Percentiles rank a stretch among this genome's conserved stretches.
Evolutionary conservation across 1,284 basidiomycete species (phyloP).

Genomic region (Porodaedalea pini): DNA sequence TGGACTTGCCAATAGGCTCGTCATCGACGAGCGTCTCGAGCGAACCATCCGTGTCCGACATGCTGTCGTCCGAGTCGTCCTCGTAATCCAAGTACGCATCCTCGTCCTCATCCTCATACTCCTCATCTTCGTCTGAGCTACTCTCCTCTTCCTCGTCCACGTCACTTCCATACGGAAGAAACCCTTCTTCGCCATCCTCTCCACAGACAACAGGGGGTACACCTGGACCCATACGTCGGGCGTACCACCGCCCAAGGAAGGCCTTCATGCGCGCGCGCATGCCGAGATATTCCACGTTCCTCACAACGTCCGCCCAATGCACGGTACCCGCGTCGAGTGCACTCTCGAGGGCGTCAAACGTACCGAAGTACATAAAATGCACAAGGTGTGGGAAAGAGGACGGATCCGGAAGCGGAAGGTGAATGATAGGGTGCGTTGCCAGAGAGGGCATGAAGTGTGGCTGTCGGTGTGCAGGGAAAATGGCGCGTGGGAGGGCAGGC

Average conservation of each 20-base stretch:
- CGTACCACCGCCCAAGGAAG: conserved; percentile 65
- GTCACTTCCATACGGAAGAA: conserved; percentile 18
- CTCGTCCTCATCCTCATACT: background rate
- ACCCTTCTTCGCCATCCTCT: conserved; percentile 14
- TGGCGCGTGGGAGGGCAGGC: conserved; percentile 28
- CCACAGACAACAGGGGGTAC: conserved; percentile 23
- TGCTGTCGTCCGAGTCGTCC: conserved; percentile 29
- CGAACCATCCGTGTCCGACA: conserved; percentile 27
- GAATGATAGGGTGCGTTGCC: conserved; percentile 59
- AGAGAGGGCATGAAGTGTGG: conserved; percentile 65
- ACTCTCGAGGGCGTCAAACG: conserved; percentile 54
- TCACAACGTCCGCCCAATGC: conserved; percentile 75
- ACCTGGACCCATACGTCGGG: conserved; percentile 46
- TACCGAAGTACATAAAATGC: conserved; percentile 78
- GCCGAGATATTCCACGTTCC: conserved; percentile 76
- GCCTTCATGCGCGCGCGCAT: conserved; percentile 64
- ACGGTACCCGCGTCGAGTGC: conserved; percentile 56
- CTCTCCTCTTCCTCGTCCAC: conserved; percentile 31
- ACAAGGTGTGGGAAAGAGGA: conserved; percentile 66
- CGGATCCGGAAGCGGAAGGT: conserved; percentile 75
- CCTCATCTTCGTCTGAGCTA: conserved; percentile 27
- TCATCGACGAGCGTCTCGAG: conserved; percentile 15
- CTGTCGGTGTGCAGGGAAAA: conserved; percentile 38
- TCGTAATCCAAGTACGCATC: conserved; percentile 6
- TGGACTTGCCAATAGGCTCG: background rate